Evolutionary conservation across 2,329 filamentous ascomycete genomes (phyloP).

Genomic region (Paradendryphiella salina): DNA sequence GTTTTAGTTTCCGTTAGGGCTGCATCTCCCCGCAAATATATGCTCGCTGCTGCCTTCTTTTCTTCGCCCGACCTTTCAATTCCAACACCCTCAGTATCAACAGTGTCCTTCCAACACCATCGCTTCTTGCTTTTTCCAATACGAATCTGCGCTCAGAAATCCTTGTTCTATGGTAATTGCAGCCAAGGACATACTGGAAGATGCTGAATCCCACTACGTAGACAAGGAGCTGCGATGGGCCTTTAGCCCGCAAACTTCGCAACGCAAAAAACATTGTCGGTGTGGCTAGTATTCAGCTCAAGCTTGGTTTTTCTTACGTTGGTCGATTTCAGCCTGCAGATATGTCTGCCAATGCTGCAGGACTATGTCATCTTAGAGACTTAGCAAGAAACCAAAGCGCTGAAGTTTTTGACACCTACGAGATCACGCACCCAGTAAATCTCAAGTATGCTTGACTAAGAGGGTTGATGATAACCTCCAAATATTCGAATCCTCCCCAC

Average conservation of each 20-base stretch:
- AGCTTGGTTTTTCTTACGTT: constrained; percentile 25
- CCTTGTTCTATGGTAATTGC: constrained; percentile 22
- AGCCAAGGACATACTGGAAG: constrained; percentile 19
- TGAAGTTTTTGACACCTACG: constrained; percentile 24
- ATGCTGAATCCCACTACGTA: constrained; percentile 19
- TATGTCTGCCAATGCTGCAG: constrained; percentile 19
- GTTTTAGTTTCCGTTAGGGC: constrained; percentile 30
- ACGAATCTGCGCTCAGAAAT: constrained; percentile 20
- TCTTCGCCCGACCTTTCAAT: constrained; percentile 37
- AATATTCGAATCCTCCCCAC: too few species aligned
- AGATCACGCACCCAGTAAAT: constrained; percentile 29
- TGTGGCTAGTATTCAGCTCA: constrained; percentile 30
- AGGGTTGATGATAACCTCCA: not conserved
- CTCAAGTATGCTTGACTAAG: constrained; percentile 19
- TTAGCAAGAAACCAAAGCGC: constrained; percentile 26
- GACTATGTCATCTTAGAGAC: not conserved
- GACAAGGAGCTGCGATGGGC: constrained; percentile 27
- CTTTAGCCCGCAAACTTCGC: constrained; percentile 7
- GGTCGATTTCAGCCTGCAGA: constrained; percentile 23
- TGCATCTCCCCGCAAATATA: constrained; percentile 28
- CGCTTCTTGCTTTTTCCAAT: constrained; percentile 24
- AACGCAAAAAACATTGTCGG: constrained; percentile 27
- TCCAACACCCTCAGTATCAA: constrained; percentile 29
- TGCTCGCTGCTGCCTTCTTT: constrained; percentile 33
- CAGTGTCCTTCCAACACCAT: constrained; percentile 31